Conservation (phyloP, 768 basidiomycete species). For the Trichaptum fuscoviolaceum region DNA sequence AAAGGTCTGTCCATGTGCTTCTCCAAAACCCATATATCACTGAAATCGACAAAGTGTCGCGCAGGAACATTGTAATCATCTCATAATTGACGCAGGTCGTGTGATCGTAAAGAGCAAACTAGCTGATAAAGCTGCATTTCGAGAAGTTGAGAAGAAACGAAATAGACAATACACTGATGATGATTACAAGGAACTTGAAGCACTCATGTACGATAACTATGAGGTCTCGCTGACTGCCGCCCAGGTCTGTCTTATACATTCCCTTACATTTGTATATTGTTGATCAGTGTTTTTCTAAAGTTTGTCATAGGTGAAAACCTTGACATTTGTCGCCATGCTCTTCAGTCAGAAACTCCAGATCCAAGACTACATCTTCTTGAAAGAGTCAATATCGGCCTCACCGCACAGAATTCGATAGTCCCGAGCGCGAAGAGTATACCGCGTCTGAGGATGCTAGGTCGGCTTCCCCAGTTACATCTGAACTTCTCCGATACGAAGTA, state of each 20-base stretch:
- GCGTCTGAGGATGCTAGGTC: slow-evolving; percentile 86
- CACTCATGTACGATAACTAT: slow-evolving; percentile 93
- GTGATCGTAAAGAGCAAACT: slow-evolving; percentile 90
- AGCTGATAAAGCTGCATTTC: slow-evolving; percentile 75
- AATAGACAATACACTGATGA: slow-evolving; percentile 81
- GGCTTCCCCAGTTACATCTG: slow-evolving; percentile 79
- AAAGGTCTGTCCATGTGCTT: slow-evolving; percentile 31
- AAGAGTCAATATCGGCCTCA: slow-evolving; percentile 83
- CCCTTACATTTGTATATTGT: slow-evolving; percentile 3
- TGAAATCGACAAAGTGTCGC: slow-evolving; percentile 12
- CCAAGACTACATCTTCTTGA: slow-evolving; percentile 80
- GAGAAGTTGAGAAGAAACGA: slow-evolving; percentile 75
- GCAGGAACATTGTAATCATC: slow-evolving; percentile 69
- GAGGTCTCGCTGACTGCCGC: slow-evolving; percentile 79
- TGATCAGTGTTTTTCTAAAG: slow-evolving; percentile 37
- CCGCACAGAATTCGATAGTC: slow-evolving; percentile 90
- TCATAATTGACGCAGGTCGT: slow-evolving; percentile 94
- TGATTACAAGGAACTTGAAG: slow-evolving; percentile 81
- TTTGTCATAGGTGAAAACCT: slow-evolving; percentile 86
- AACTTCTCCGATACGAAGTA: slow-evolving; percentile 92
- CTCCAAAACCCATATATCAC: not conserved
- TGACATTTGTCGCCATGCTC: slow-evolving; percentile 73
- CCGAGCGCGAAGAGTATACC: slow-evolving; percentile 76
- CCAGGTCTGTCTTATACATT: slow-evolving; percentile 53
- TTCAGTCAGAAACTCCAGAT: slow-evolving; percentile 50